Conservation (phyloP, 352 stramenopile genomes). For the Vaucheria bursata region DNA sequence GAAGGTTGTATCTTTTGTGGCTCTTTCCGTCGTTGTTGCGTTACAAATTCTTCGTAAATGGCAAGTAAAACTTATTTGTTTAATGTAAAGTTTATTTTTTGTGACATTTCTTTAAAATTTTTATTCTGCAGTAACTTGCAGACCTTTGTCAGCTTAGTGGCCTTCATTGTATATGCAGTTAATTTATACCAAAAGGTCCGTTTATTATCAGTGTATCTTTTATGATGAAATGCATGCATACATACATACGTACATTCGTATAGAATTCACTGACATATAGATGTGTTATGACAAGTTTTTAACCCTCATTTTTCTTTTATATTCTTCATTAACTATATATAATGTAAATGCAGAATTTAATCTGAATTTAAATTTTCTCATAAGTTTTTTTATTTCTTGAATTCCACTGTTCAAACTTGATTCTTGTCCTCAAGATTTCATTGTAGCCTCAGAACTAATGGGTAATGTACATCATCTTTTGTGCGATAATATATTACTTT, state of each 20-base stretch:
- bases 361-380: neutral
- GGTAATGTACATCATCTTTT: too few relatives aligned
- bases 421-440: too few relatives aligned
- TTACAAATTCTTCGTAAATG: too few relatives aligned
- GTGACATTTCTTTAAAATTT: too few relatives aligned
- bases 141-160: conserved; percentile 1
- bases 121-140: neutral
- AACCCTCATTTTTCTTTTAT: neutral
- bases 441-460: too few relatives aligned
- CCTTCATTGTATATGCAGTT: neutral
- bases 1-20: too few relatives aligned
- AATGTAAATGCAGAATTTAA: neutral
- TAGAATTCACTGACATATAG: neutral
- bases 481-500: too few relatives aligned
- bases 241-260: neutral
- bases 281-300: neutral
- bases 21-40: too few relatives aligned
- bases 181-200: neutral
- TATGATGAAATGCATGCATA: neutral
- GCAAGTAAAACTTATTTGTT: too few relatives aligned
- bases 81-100: too few relatives aligned
- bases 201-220: neutral
- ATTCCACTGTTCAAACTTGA: too few relatives aligned
- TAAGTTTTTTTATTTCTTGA: neutral
- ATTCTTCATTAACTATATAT: neutral